phyloP scores from a whole-genome alignment of 441 rosid genomes.

The Euphorbia schlechtendalii region DNA sequence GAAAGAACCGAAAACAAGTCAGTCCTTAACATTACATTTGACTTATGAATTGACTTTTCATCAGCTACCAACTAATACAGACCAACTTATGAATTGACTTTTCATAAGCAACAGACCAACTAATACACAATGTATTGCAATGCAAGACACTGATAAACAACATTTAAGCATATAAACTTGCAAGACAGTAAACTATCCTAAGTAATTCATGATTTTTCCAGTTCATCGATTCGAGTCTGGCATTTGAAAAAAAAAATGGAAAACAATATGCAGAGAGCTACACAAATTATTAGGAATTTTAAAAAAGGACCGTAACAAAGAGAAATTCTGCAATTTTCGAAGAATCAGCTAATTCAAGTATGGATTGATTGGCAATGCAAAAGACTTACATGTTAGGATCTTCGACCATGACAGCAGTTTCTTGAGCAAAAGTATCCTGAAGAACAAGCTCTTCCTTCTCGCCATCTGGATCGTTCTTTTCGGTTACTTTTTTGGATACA shows the following conservation, averaged over 20 bases:
- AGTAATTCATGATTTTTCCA: not conserved
- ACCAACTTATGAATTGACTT: too few relatives aligned
- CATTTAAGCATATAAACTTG: not conserved
- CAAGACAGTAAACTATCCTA: not conserved
- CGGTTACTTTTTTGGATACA: conserved; percentile 40
- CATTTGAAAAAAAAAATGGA: not conserved
- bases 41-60: not conserved
- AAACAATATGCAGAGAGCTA: not conserved
- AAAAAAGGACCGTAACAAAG: not conserved
- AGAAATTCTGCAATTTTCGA: not conserved
- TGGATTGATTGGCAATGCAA: not conserved
- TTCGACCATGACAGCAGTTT: conserved; percentile 92
- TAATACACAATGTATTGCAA: not conserved
- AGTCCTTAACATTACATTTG: too few relatives aligned
- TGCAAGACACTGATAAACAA: not conserved
- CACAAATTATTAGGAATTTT: not conserved
- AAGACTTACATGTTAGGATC: conserved; percentile 73
- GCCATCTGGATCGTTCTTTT: conserved; percentile 67
- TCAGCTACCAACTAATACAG: not conserved
- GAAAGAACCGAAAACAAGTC: not conserved
- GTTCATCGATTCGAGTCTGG: not conserved
- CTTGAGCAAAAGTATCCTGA: conserved; percentile 94
- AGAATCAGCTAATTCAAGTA: not conserved
- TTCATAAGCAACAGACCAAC: not conserved
- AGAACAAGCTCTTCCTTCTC: conserved; percentile 93